A percentile compares a stretch with the other conserved stretches of the same genome.
These are phyloP conservation scores for Fagopyrum tataricum DNA, from an alignment of 148 eudicot species.

Conservation along the genomic window DNA sequence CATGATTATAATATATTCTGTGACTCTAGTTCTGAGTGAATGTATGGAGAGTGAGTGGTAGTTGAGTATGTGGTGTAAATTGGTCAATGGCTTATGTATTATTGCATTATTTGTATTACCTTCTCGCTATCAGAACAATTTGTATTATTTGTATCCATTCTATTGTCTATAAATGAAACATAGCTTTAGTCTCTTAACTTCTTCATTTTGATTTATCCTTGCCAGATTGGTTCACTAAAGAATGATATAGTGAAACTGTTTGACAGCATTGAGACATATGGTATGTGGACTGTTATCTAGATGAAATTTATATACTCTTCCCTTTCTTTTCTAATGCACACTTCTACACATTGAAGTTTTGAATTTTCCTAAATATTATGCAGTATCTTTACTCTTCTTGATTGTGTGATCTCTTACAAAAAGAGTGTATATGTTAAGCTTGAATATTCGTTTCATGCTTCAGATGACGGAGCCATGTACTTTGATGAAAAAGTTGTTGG, in stretches of 20 bases:
- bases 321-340: not conserved
- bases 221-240: conserved; percentile 67
- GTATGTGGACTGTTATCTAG: conserved; percentile 32
- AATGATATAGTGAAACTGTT: conserved; percentile 77
- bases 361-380: not conserved
- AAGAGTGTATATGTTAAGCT: not conserved
- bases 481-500: conserved; percentile 82
- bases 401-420: not conserved
- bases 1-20: not conserved
- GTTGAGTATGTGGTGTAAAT: not conserved
- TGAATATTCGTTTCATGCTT: conserved; percentile 9
- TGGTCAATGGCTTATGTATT: not conserved
- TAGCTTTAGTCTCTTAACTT: not conserved
- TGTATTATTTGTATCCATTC: not conserved
- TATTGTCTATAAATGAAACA: not conserved
- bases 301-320: not conserved
- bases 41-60: not conserved
- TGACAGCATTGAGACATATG: conserved; percentile 81
- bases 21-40: not conserved
- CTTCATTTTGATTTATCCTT: conserved; percentile 7
- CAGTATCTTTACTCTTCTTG: not conserved
- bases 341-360: not conserved
- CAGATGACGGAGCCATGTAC: conserved; percentile 90
- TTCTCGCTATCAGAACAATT: not conserved
- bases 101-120: not conserved